A percentile compares a stretch with the other conserved stretches of the same genome.
Evolutionary conservation across 2,329 filamentous ascomycete genomes (phyloP).

Genomic region (Aureobasidium zeae): DNA sequence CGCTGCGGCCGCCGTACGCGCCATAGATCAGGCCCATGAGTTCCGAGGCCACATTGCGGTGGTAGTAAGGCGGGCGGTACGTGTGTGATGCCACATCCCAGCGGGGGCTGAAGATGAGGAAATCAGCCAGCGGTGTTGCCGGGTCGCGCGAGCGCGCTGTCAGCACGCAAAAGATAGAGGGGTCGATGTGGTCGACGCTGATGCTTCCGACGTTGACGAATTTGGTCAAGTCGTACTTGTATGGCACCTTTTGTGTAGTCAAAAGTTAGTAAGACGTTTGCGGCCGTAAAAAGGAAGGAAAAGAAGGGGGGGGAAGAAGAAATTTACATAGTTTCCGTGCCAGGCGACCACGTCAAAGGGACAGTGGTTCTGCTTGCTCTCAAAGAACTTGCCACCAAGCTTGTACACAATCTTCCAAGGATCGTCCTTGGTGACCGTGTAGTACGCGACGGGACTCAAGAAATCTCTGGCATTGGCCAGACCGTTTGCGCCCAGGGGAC

Average conservation of each 20-base stretch:
- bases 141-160: conserved; percentile 32
- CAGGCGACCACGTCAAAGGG: conserved; percentile 38
- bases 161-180: conserved; percentile 31
- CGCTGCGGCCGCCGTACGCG: conserved; percentile 30
- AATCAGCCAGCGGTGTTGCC: conserved; percentile 29
- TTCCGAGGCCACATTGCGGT: conserved; percentile 32
- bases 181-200: conserved; percentile 33
- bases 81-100: conserved; percentile 34
- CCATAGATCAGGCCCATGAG: conserved; percentile 32
- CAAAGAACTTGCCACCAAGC: conserved; percentile 28
- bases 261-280: background rate
- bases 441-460: conserved; percentile 30
- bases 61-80: conserved; percentile 33
- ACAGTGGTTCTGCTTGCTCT: conserved; percentile 31
- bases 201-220: conserved; percentile 33
- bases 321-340: conserved; percentile 36
- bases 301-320: background rate
- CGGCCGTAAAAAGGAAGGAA: background rate
- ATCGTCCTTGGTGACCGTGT: conserved; percentile 30
- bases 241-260: conserved; percentile 19
- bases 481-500: conserved; percentile 32
- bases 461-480: conserved; percentile 34
- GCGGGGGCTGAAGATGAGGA: conserved; percentile 31
- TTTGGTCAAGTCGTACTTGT: conserved; percentile 45
- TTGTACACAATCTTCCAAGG: conserved; percentile 31